These are phyloP conservation scores for Xylariaceae sp. DNA, from an alignment of 2,329 filamentous ascomycete species.

Conservation along the genomic window DNA sequence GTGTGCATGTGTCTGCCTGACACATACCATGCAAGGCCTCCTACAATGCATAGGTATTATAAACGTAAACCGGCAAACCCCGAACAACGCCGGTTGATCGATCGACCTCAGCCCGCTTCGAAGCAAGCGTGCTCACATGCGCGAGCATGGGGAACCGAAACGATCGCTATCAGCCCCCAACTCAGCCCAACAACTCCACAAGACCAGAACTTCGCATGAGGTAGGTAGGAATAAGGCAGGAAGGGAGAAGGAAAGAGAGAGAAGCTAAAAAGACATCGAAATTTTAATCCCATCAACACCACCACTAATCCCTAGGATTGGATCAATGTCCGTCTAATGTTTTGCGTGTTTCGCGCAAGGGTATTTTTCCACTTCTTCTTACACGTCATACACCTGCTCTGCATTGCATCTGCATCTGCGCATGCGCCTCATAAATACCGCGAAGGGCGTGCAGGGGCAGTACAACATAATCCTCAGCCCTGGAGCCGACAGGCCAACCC, in stretches of 20 bases:
- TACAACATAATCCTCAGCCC: slow-evolving; percentile 12
- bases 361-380: slow-evolving; percentile 16
- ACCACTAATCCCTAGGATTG: slow-evolving; percentile 5
- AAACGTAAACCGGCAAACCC: neutral
- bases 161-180: slow-evolving; percentile 10
- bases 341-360: neutral
- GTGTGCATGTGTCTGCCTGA: slow-evolving; percentile 2
- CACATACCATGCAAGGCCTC: slow-evolving; percentile 1
- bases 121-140: neutral
- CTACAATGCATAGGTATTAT: neutral
- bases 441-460: slow-evolving; percentile 5
- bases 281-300: no score
- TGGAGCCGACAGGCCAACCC: no score
- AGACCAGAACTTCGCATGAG: neutral
- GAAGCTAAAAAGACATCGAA: neutral
- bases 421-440: slow-evolving; percentile 7
- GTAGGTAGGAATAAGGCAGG: neutral
- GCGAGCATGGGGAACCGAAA: no score
- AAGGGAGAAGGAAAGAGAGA: neutral
- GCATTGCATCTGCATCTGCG: slow-evolving; percentile 10
- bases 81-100: slow-evolving; percentile 18
- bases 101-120: slow-evolving; percentile 1
- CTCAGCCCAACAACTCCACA: slow-evolving; percentile 3
- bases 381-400: slow-evolving; percentile 8
- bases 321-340: slow-evolving; percentile 4